phyloP scores from a whole-genome alignment of 768 basidiomycete species.

The Mycena capillaripes region DNA sequence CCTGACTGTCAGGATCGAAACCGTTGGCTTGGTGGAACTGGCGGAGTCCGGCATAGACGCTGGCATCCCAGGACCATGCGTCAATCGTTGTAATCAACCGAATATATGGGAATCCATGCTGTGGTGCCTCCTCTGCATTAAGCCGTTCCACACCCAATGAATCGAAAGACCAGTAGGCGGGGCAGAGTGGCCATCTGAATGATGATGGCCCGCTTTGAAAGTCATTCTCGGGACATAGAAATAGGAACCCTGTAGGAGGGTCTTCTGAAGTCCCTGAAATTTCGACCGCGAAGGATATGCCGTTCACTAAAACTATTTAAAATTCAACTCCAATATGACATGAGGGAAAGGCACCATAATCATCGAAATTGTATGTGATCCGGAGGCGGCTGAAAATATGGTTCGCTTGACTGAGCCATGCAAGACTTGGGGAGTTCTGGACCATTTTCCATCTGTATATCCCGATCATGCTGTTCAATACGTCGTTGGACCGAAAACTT shows the following conservation, averaged over 20 bases:
- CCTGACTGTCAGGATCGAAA: not conserved
- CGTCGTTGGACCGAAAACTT: not conserved
- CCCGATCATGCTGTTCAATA: not conserved
- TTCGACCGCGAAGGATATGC: not conserved
- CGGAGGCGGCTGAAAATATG: not conserved
- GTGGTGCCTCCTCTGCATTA: not conserved
- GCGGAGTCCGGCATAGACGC: not conserved
- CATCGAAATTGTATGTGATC: not conserved
- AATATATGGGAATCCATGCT: not conserved
- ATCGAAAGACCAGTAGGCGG: not conserved
- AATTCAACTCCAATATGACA: not conserved
- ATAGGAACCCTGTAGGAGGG: not conserved
- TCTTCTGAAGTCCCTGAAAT: not conserved
- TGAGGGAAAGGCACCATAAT: not conserved
- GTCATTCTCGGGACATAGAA: not conserved
- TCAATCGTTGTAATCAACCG: not conserved
- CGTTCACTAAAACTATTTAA: not conserved
- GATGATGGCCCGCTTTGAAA: not conserved
- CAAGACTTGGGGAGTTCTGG: too few relatives aligned
- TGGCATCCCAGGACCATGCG: not conserved
- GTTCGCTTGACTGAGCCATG: not conserved
- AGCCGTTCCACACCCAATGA: not conserved
- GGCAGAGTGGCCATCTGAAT: not conserved
- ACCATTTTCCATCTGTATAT: too few relatives aligned
- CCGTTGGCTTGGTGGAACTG: not conserved